Percentiles rank a stretch among this genome's conserved stretches.
phyloP scores from a whole-genome alignment of 768 basidiomycete species.

The Asterophora parasitica region DNA sequence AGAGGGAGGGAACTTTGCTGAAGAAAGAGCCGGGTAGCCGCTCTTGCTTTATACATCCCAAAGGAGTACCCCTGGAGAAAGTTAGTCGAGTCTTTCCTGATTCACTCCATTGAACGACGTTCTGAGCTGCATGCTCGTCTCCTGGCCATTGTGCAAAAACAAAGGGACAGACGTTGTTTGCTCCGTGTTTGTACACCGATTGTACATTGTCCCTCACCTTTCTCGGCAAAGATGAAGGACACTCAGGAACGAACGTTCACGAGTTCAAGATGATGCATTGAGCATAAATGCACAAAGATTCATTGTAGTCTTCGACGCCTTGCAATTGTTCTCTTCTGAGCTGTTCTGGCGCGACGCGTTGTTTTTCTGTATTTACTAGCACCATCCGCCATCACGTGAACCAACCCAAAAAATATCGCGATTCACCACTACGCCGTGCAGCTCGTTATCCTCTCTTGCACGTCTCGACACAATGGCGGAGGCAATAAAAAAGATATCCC shows the following conservation, averaged over 20 bases:
- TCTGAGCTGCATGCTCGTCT: no score
- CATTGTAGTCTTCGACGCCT: not conserved
- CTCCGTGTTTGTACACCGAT: conserved; percentile 12
- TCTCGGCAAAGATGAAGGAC: conserved; percentile 4
- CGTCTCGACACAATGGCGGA: conserved; percentile 29
- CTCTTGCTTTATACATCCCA: conserved; percentile 26
- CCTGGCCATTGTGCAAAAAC: conserved; percentile 15
- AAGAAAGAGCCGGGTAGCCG: conserved; percentile 14
- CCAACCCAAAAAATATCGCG: conserved; percentile 3
- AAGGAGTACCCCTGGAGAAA: conserved; percentile 15
- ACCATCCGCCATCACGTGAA: conserved; percentile 4
- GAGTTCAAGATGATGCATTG: not conserved
- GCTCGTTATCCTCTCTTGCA: no score
- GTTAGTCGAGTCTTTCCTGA: conserved; percentile 12
- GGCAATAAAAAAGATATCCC: conserved; percentile 35
- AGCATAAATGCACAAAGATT: no score
- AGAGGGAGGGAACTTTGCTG: conserved; percentile 12
- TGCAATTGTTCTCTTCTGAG: not conserved
- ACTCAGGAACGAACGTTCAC: no score
- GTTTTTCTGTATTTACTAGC: conserved; percentile 11
- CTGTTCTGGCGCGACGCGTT: conserved; percentile 10
- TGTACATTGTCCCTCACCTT: conserved; percentile 10
- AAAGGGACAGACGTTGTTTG: conserved; percentile 15
- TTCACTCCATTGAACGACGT: conserved; percentile 13
- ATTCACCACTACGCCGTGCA: not conserved